Evolutionary conservation across 345 rosid genomes (phyloP), one percentile per base, ranked within the genome.

Genomic region (Carallia brachiata): DNA sequence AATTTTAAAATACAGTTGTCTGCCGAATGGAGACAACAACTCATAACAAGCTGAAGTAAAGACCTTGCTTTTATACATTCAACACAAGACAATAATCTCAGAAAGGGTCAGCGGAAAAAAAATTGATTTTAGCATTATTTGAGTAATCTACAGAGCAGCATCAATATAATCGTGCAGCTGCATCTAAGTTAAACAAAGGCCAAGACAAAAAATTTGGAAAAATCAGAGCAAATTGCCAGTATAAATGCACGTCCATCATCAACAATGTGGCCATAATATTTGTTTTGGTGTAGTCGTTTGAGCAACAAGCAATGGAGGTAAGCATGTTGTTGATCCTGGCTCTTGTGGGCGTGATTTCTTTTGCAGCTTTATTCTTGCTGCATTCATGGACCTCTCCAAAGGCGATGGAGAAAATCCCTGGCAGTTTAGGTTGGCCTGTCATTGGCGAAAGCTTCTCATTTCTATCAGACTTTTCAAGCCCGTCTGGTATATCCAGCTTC

Each of bases 371-470:
- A 28, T 58, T 37, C 71, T 66, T 75, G 70, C 52, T 71, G 70
- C 78, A 59, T 13, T 70, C 63, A 66, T 61, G 83, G 77, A 70
- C 71, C 74, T 82, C 87, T 16, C 89, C 89, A 30, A 79, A 81
- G 69, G 87, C 64, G 31, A 86, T 85, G 88, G 88, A 86, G 73
- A 75, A 37, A 27, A 83, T 85, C 37, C 93, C 89, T 0, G 89
- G 93, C 15, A 76, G 72, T 80, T 67, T 85, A 63, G 89, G 93
- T 9, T 86, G 85, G 93, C 93, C 90, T 0, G 4, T 84, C 12
- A 52, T 86, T 4, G 89, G 93, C 1, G 90, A 88, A 78, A 88
- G 89, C 80, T 68, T 82, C 66, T 75, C 89, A 32, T 88, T 86
- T 76, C 27, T 86, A 10, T 81, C 87, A 19, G 83, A 78, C 37